A percentile compares a stretch with the other conserved stretches of the same genome.
Evolutionary conservation across 345 rosid species (phyloP).

Genomic region (Isatis tinctoria): DNA sequence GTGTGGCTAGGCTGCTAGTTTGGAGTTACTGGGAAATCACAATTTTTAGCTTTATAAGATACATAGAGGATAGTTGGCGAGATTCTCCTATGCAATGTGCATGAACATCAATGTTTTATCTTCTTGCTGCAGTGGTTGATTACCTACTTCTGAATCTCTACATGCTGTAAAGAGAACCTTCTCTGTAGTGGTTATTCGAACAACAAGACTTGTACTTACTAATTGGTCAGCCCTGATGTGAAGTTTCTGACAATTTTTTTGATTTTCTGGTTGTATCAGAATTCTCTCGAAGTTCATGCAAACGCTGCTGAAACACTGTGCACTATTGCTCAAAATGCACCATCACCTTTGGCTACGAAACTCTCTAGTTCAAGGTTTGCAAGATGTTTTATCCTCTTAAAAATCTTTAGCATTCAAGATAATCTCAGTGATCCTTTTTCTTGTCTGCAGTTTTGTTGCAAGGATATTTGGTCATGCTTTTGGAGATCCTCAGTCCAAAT

Average conservation of each 20-base stretch:
- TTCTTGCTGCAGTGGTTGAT: not conserved
- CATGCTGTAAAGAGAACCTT: not conserved
- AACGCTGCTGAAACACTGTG: constrained; percentile 92
- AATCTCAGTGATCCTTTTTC: not conserved
- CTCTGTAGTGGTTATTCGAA: not conserved
- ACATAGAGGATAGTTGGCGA: not conserved
- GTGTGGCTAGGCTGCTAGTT: constrained; percentile 1
- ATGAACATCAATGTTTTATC: constrained; percentile 4
- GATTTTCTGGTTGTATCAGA: constrained; percentile 36
- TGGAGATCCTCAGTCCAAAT: constrained; percentile 85
- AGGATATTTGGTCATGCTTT: constrained; percentile 91
- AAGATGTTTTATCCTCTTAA: not conserved
- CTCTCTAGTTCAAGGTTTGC: constrained; percentile 86
- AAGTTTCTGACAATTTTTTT: not conserved
- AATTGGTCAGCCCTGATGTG: no score
- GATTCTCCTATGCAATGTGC: not conserved
- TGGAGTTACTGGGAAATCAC: not conserved
- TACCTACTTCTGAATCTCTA: not conserved
- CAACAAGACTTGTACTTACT: not conserved
- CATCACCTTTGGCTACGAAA: constrained; percentile 85
- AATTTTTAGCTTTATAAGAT: not conserved
- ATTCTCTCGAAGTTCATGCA: constrained; percentile 81
- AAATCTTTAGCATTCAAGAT: not conserved
- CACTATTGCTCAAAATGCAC: constrained; percentile 83
- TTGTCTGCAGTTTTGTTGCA: constrained; percentile 70